A percentile compares a stretch with the other conserved stretches of the same genome.
phyloP scores from a whole-genome alignment of 345 rosid species.

The Eucalyptus regnans region DNA sequence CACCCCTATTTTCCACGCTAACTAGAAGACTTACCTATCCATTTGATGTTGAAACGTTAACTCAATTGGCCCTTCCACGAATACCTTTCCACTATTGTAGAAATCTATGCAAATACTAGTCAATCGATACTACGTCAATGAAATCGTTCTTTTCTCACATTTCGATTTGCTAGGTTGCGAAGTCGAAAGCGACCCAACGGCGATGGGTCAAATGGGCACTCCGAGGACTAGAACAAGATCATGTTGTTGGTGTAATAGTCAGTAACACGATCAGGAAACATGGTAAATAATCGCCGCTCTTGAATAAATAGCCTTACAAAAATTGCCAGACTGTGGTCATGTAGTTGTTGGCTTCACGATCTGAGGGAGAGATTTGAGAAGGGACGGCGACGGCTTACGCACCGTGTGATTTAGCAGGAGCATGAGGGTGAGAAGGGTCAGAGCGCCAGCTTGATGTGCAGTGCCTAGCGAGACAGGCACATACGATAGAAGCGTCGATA shows the following conservation, averaged over 20 bases:
- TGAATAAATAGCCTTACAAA: background rate
- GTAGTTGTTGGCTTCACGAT: constrained; percentile 16
- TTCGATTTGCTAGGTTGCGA: background rate
- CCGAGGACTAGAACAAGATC: background rate
- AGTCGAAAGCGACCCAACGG: background rate
- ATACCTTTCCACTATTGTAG: background rate
- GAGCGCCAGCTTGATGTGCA: constrained; percentile 84
- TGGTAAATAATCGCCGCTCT: background rate
- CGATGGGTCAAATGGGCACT: background rate
- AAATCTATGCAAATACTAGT: background rate
- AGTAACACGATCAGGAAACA: background rate
- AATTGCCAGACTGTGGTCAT: background rate
- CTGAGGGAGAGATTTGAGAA: constrained; percentile 73
- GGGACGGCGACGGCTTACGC: constrained; percentile 60
- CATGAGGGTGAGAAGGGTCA: constrained; percentile 70
- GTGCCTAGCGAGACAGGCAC: constrained; percentile 80
- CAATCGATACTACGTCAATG: background rate
- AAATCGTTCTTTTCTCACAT: background rate
- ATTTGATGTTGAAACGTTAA: background rate
- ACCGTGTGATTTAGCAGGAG: constrained; percentile 72
- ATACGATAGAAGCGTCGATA: constrained; percentile 75
- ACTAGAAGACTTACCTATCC: background rate
- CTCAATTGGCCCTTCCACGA: background rate
- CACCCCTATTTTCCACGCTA: background rate
- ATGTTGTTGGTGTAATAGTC: background rate